Percentiles rank a stretch among this genome's conserved stretches.
Evolutionary conservation across 345 rosid species (phyloP).

Genomic region (Eucalyptus microcorys): DNA sequence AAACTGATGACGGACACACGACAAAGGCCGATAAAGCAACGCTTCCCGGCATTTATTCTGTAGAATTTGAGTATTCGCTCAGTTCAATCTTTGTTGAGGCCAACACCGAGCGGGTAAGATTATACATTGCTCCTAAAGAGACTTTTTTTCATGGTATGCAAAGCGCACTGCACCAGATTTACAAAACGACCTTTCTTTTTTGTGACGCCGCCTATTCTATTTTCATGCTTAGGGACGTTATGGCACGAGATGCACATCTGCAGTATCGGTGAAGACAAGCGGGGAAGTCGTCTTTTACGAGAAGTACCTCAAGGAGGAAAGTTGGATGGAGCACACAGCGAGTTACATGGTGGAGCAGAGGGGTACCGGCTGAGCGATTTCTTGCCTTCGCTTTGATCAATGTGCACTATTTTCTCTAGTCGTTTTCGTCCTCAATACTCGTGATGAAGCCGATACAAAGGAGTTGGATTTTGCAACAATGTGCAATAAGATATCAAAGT

Average conservation of each 20-base stretch:
- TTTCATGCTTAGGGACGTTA: conserved; percentile 30
- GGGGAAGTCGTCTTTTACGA: conserved; percentile 44
- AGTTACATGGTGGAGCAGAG: conserved; percentile 8
- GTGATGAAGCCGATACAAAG: too few species aligned
- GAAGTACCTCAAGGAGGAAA: conserved; percentile 34
- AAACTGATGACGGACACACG: conserved; percentile 51
- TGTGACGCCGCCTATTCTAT: background rate
- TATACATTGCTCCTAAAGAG: background rate
- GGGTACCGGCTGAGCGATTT: background rate
- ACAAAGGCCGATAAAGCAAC: conserved; percentile 17
- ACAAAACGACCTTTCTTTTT: background rate
- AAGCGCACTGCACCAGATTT: background rate
- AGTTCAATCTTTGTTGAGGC: conserved; percentile 61
- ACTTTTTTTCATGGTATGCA: background rate
- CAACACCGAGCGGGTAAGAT: conserved; percentile 14
- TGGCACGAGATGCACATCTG: conserved; percentile 71
- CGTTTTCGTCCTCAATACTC: background rate
- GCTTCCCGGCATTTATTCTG: conserved; percentile 27
- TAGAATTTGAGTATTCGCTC: conserved; percentile 22
- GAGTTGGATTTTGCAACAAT: too few species aligned
- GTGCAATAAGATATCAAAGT: too few species aligned
- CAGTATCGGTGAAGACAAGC: conserved; percentile 23
- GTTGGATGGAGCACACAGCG: conserved; percentile 36
- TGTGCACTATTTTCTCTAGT: background rate
- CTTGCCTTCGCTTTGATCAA: background rate